phyloP scores from a whole-genome alignment of 352 stramenopile species.

The Hyaloperonospora arabidopsidis region DNA sequence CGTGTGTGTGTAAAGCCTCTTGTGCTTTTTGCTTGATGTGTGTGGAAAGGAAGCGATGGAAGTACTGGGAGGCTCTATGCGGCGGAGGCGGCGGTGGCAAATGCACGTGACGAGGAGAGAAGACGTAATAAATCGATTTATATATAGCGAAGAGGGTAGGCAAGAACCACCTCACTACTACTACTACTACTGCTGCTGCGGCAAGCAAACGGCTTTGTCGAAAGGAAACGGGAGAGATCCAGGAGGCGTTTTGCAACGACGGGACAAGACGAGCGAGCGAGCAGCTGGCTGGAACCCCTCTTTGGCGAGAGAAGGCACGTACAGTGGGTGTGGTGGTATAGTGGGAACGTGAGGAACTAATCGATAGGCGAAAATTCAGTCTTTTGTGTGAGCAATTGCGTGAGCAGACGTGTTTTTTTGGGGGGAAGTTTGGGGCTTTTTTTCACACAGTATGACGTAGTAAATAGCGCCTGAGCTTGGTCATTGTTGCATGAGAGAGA shows the following conservation, averaged over 20 bases:
- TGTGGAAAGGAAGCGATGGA: not conserved
- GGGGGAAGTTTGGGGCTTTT: too few relatives aligned
- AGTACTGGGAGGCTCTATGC: not conserved
- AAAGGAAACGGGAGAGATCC: constrained; percentile 4
- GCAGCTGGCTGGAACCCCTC: not conserved
- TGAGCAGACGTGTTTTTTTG: too few relatives aligned
- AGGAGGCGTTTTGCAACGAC: constrained; percentile 5
- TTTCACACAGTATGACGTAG: too few relatives aligned
- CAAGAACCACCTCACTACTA: too few relatives aligned
- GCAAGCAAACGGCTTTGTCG: constrained; percentile 5
- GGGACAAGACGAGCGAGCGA: constrained; percentile 7
- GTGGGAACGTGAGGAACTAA: too few relatives aligned
- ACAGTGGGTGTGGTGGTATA: too few relatives aligned
- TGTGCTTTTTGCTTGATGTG: constrained; percentile 1
- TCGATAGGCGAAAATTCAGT: too few relatives aligned
- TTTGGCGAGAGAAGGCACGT: too few relatives aligned
- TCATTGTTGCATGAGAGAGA: too few relatives aligned
- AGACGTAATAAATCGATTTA: constrained; percentile 25
- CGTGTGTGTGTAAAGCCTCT: constrained; percentile 1
- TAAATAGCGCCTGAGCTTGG: too few relatives aligned
- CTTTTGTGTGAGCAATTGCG: too few relatives aligned
- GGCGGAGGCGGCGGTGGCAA: not conserved
- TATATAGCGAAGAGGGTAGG: constrained; percentile 14
- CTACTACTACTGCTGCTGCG: too few relatives aligned
- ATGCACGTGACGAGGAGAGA: constrained; percentile 1